A percentile compares a stretch with the other conserved stretches of the same genome.
Conservation (phyloP, 805 yeast species). For the Zygosaccharomyces kombuchaensis region DNA sequence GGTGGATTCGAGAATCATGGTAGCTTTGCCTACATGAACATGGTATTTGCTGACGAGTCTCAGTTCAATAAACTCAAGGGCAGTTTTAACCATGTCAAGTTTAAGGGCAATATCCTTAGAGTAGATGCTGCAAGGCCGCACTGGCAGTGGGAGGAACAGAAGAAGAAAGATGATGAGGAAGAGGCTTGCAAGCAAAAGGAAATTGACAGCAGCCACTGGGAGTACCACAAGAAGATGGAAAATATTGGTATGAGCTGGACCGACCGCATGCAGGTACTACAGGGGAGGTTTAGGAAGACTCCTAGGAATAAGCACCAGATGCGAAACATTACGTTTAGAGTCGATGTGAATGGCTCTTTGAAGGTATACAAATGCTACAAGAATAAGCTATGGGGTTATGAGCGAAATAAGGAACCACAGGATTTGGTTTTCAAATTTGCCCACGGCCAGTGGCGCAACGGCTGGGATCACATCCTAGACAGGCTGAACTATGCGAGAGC, state of each 20-base stretch:
- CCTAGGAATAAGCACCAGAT: conserved; percentile 42
- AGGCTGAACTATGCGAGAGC: conserved; percentile 37
- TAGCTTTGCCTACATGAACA: conserved; percentile 62
- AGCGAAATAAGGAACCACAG: conserved; percentile 54
- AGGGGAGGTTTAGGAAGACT: conserved; percentile 59
- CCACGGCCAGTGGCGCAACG: conserved; percentile 74
- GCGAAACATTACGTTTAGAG: conserved; percentile 57
- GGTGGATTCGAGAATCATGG: conserved; percentile 49
- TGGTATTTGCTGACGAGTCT: conserved; percentile 44
- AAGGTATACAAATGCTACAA: conserved; percentile 59
- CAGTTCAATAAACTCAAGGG: conserved; percentile 45
- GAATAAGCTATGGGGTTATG: conserved; percentile 88
- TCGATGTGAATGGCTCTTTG: conserved; percentile 52
- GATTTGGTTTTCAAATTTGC: conserved; percentile 62
- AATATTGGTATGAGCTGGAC: conserved; percentile 37
- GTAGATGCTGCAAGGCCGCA: conserved; percentile 60
- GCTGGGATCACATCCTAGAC: conserved; percentile 75
- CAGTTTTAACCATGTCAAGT: conserved; percentile 65
- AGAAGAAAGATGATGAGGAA: conserved; percentile 38
- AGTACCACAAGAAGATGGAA: conserved; percentile 36
- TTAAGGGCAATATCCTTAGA: conserved; percentile 64
- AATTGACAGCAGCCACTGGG: conserved; percentile 39
- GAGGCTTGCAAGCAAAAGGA: conserved; percentile 28
- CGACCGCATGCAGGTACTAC: conserved; percentile 43
- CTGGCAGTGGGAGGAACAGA: conserved; percentile 48